Conservation (phyloP, 805 yeast species). For the Metschnikowia rubicola region DNA sequence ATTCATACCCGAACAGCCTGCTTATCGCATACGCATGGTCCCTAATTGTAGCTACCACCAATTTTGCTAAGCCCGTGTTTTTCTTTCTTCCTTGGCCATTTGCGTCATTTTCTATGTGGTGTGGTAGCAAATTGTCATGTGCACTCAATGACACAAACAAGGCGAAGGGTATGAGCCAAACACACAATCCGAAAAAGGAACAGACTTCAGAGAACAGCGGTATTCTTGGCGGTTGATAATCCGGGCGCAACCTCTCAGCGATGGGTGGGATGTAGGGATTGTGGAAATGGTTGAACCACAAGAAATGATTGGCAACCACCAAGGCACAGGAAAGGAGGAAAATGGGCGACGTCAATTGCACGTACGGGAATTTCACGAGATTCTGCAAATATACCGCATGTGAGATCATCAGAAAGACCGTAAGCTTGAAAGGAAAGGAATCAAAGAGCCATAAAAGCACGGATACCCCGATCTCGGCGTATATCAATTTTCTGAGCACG, state of each 20-base stretch:
- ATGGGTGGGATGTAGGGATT: slow-evolving; percentile 70
- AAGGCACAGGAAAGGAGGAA: slow-evolving; percentile 69
- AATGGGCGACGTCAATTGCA: slow-evolving; percentile 64
- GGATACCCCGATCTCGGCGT: slow-evolving; percentile 52
- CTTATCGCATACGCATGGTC: slow-evolving; percentile 43
- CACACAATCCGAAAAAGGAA: slow-evolving; percentile 89
- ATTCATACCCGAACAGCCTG: slow-evolving; percentile 62
- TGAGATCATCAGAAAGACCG: slow-evolving; percentile 64
- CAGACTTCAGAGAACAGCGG: slow-evolving; percentile 88
- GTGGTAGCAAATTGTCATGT: slow-evolving; percentile 83
- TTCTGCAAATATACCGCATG: slow-evolving; percentile 75
- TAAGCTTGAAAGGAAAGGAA: slow-evolving; percentile 69
- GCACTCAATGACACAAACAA: slow-evolving; percentile 89
- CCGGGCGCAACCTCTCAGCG: slow-evolving; percentile 52
- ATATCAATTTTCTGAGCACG: slow-evolving; percentile 60
- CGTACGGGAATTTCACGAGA: slow-evolving; percentile 78
- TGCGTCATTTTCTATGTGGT: slow-evolving; percentile 29
- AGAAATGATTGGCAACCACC: slow-evolving; percentile 75
- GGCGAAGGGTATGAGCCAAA: slow-evolving; percentile 93
- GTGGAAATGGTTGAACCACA: slow-evolving; percentile 87
- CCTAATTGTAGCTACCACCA: slow-evolving; percentile 52
- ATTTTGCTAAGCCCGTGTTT: slow-evolving; percentile 61
- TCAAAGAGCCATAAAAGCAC: slow-evolving; percentile 66
- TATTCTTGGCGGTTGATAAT: slow-evolving; percentile 59
- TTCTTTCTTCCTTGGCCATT: slow-evolving; percentile 29